phyloP scores from a whole-genome alignment of 176 grass and related monocot species.

The Triticum aestivum region IWGSC_CS_RefSeq_v2.1 NC_057798.1:399558687-399559186 shows the following conservation, averaged over 20 bases:
- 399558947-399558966: slow-evolving; percentile 29
- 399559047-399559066: slow-evolving; percentile 3
- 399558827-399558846: slow-evolving; percentile 36
- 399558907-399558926: slow-evolving; percentile 41
- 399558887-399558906: slow-evolving; percentile 29
- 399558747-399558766: slow-evolving; percentile 35
- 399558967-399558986: slow-evolving; percentile 16
- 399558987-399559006: slow-evolving; percentile 9
- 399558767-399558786: slow-evolving; percentile 50
- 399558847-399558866: slow-evolving; percentile 55
- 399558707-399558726: slow-evolving; percentile 26
- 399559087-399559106: slow-evolving; percentile 28
- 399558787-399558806: slow-evolving; percentile 31
- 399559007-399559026: slow-evolving; percentile 25
- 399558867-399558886: slow-evolving; percentile 39
- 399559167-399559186: slow-evolving; percentile 45
- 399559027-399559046: slow-evolving; percentile 25
- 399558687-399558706: slow-evolving; percentile 31
- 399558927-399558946: slow-evolving; percentile 41
- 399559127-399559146: slow-evolving; percentile 61
- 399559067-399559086: slow-evolving; percentile 34
- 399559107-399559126: slow-evolving; percentile 55
- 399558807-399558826: slow-evolving; percentile 29
- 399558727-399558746: slow-evolving; percentile 40
- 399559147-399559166: slow-evolving; percentile 29